Evolutionary conservation across 2,329 filamentous ascomycete species (phyloP), one percentile per base, ranked within the genome.

Genomic region (Colletotrichum cereale): DNA sequence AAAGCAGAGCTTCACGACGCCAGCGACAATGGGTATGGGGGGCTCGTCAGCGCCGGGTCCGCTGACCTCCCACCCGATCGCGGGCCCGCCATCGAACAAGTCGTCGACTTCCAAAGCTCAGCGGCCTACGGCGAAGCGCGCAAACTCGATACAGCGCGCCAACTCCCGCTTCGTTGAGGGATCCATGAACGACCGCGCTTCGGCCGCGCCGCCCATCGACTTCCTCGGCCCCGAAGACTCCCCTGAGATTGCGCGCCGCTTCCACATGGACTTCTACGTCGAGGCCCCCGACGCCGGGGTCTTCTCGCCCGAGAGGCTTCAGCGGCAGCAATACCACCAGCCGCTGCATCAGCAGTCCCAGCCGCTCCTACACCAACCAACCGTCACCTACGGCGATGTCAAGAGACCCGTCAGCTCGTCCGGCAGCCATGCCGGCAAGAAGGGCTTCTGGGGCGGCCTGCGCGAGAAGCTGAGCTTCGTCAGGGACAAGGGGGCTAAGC

Each of bases 131-230:
- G 61, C 70, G 21, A 69, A 72, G 40, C 70, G 70, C 42, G 38
- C 71, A 47, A 72, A 66, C 61, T 70, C 70, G 50, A 57, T 38
- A n/a, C 70, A 72, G 58, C 69, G 69, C n/a, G 66, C 71, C 11
- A 70, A 71, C 42, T 74, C 73, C 24, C 79, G 90, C 82, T 85
- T 97, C 87, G 77, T 91, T 47, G 95, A 97, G 82, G 95, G 92
- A 50, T 96, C 92, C 77, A 96, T 97, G 93, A 94, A 91, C 77
- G 93, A 97, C 80, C 90, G 93, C 74, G 85, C 89, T 40, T 95
- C 92, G 77, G 87, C 89, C 70, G 88, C 86, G 71, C 94, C 94
- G 36, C 93, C 93, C 0, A 86, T 88, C 55, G 86, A 89, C 50
- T 95, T 93, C 79, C 85, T 92, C 52, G 89, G 80, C 29, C 79